Conservation (phyloP, 106 monocot genomes). For the Hemerocallis citrina region DNA sequence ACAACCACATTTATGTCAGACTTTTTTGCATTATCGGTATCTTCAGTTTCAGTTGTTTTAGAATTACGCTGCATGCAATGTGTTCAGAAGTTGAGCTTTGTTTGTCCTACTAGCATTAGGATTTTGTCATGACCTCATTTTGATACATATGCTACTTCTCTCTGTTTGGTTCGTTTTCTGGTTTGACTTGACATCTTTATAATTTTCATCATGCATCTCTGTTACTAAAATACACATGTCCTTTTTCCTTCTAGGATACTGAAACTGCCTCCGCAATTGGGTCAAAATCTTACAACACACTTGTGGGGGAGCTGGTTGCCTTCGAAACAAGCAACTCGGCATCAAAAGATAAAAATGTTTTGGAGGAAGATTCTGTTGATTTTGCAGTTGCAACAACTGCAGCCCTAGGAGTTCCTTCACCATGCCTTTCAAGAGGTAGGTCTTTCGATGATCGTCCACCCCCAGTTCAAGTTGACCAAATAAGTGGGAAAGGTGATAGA, state of each 20-base stretch:
- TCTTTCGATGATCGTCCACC: slow-evolving; percentile 56
- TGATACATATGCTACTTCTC: too few relatives aligned
- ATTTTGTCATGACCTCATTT: too few relatives aligned
- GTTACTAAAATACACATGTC: too few relatives aligned
- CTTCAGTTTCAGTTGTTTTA: too few relatives aligned
- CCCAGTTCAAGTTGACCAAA: slow-evolving; percentile 15
- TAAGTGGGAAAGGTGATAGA: slow-evolving; percentile 47
- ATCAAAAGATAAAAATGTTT: slow-evolving; percentile 13
- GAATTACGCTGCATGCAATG: too few relatives aligned
- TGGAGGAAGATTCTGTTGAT: slow-evolving; percentile 65
- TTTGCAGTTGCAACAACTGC: slow-evolving; percentile 93
- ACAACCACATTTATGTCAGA: too few relatives aligned
- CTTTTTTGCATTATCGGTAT: too few relatives aligned
- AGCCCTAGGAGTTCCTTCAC: slow-evolving; percentile 71
- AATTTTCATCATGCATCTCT: too few relatives aligned
- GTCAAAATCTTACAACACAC: slow-evolving; percentile 84
- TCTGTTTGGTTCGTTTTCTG: too few relatives aligned
- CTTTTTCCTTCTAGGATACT: slow-evolving; percentile 65
- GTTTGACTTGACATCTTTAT: too few relatives aligned
- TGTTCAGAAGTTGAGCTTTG: too few relatives aligned
- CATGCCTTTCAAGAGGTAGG: slow-evolving; percentile 54
- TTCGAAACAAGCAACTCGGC: slow-evolving; percentile 34
- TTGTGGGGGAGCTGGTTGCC: slow-evolving; percentile 77
- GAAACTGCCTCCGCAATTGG: slow-evolving; percentile 75
- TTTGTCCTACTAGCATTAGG: too few relatives aligned